A percentile compares a stretch with the other conserved stretches of the same genome.
Evolutionary conservation across 2,329 filamentous ascomycete genomes (phyloP).

Genomic region (Trichoderma harzianum): DNA sequence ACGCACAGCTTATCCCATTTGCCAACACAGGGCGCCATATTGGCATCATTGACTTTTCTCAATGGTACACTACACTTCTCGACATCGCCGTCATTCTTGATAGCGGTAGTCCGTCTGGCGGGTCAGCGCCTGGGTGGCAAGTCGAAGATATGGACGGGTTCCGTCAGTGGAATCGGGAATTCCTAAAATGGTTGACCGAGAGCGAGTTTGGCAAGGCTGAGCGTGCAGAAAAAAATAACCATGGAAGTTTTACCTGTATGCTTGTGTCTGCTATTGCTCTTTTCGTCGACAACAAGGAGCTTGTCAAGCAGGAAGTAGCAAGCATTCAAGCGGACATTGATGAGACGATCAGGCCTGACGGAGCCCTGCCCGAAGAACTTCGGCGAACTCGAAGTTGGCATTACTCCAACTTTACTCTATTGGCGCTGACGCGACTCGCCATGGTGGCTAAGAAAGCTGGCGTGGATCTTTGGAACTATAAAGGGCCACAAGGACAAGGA

Average conservation of each 20-base stretch:
- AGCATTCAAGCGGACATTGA: neutral
- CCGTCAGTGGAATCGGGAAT: conserved; percentile 10
- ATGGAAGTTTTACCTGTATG: conserved; percentile 12
- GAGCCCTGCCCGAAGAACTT: conserved; percentile 10
- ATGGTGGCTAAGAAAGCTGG: conserved; percentile 10
- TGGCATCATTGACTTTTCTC: conserved; percentile 14
- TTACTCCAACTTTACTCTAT: conserved; percentile 10
- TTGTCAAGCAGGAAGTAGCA: neutral
- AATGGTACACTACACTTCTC: conserved; percentile 10
- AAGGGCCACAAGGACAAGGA: conserved; percentile 1
- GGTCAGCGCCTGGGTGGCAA: conserved; percentile 1
- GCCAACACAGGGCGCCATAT: conserved; percentile 10
- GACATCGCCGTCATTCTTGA: conserved; percentile 6
- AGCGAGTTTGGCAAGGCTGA: conserved; percentile 14
- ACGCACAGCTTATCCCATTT: conserved; percentile 15
- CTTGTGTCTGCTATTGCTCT: conserved; percentile 9
- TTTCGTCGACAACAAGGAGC: conserved; percentile 1
- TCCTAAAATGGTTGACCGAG: conserved; percentile 10
- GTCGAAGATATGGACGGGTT: neutral
- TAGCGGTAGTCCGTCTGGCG: neutral
- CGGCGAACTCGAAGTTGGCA: conserved; percentile 16
- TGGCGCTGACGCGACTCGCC: conserved; percentile 12
- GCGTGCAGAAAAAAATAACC: conserved; percentile 9
- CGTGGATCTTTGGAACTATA: conserved; percentile 11
- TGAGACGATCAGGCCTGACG: neutral